A percentile compares a stretch with the other conserved stretches of the same genome.
Conservation (phyloP, 2,329 filamentous ascomycete genomes). For the Arthrobotrys iridis region DNA sequence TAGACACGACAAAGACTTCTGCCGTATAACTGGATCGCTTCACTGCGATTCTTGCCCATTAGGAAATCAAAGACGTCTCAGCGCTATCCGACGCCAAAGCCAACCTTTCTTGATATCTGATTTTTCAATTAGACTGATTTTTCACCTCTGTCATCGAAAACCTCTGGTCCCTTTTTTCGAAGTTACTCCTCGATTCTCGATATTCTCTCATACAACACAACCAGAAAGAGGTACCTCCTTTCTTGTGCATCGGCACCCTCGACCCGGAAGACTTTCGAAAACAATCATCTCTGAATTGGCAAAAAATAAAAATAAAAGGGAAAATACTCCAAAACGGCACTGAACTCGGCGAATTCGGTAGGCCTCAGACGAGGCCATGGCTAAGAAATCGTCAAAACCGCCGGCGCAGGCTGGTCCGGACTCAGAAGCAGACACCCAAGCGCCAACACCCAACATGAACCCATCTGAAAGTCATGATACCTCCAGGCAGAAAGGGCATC, state of each 20-base stretch:
- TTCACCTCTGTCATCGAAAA: no score
- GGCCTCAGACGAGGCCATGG: conserved; percentile 50
- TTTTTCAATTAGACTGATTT: background rate
- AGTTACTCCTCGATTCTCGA: background rate
- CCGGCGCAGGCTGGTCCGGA: conserved; percentile 27
- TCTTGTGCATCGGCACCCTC: conserved; percentile 17
- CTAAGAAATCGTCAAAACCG: conserved; percentile 39
- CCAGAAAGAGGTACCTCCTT: conserved; percentile 14
- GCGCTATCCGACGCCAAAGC: background rate
- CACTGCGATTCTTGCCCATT: conserved; percentile 41
- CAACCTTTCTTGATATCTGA: background rate
- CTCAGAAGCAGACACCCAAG: conserved; percentile 29
- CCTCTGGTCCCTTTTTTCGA: no score
- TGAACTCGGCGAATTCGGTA: conserved; percentile 34
- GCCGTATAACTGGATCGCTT: conserved; percentile 36
- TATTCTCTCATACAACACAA: conserved; percentile 43
- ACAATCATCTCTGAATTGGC: background rate
- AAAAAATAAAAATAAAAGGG: background rate
- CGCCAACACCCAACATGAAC: conserved; percentile 33
- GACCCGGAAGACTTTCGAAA: no score
- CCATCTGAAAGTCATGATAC: conserved; percentile 34
- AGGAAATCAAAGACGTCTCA: background rate
- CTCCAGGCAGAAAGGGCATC: conserved; percentile 8
- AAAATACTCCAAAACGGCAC: conserved; percentile 39
- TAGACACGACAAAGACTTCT: conserved; percentile 55